phyloP scores from a whole-genome alignment of 169 alveolate genomes.

The Plasmodium coatneyi region DNA sequence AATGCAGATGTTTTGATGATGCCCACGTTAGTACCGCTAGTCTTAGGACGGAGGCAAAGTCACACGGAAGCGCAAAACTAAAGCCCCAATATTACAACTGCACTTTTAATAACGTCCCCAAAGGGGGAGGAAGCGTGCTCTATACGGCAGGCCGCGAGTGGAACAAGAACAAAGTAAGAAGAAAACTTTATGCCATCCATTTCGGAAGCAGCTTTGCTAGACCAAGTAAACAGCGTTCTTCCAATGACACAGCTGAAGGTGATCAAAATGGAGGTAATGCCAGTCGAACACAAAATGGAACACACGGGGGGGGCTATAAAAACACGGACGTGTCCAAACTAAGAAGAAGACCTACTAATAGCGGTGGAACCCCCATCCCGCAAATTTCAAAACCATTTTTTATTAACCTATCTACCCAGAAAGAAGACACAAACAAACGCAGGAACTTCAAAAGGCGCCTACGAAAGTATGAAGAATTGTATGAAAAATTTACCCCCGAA shows the following conservation, averaged over 20 bases:
- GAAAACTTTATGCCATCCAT: background rate
- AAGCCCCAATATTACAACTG: conserved; percentile 15
- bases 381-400: background rate
- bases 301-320: background rate
- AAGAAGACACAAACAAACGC: background rate
- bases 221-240: background rate
- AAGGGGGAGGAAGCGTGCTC: background rate
- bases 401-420: background rate
- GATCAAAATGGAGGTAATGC: background rate
- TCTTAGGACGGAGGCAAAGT: background rate
- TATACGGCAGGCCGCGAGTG: background rate
- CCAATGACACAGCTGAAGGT: background rate
- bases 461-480: conserved; percentile 64
- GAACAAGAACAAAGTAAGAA: conserved; percentile 6
- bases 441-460: conserved; percentile 14
- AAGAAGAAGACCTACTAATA: background rate
- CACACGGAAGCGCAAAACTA: background rate
- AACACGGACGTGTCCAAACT: background rate
- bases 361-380: background rate
- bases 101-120: background rate
- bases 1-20: conserved; percentile 19
- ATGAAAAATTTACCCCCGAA: conserved; percentile 50
- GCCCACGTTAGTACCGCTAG: background rate
- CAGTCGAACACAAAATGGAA: background rate
- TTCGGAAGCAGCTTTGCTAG: background rate